These are phyloP conservation scores for Cyamopsis tetragonoloba DNA, from an alignment of 306 rosid species.

Conservation along the genomic window DNA sequence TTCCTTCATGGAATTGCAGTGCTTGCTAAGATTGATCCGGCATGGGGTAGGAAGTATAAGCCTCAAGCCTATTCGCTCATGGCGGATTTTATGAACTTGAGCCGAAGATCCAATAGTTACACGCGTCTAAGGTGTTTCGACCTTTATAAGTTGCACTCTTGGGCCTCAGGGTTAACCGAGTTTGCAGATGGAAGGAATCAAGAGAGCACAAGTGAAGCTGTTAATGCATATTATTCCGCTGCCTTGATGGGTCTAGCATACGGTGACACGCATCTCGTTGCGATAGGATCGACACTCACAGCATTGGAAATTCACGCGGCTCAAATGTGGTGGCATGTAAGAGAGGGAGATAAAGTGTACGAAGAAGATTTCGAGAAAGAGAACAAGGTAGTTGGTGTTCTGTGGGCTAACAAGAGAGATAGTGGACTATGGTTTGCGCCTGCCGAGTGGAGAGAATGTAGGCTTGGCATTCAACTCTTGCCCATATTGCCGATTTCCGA, in stretches of 20 bases:
- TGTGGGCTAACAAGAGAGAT: conserved; percentile 84
- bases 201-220: conserved; percentile 84
- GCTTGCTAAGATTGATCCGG: conserved; percentile 76
- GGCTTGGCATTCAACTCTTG: conserved; percentile 75
- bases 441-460: conserved; percentile 70
- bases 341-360: conserved; percentile 41
- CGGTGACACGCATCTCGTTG: conserved; percentile 69
- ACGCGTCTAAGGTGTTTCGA: conserved; percentile 74
- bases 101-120: conserved; percentile 38
- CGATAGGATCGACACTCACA: conserved; percentile 57
- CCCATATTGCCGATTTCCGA: conserved; percentile 52
- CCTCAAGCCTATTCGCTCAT: conserved; percentile 65
- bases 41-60: conserved; percentile 69
- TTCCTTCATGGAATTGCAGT: conserved; percentile 80
- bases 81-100: conserved; percentile 61
- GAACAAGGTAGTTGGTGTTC: conserved; percentile 72
- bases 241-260: conserved; percentile 81
- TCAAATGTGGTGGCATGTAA: conserved; percentile 88
- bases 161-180: conserved; percentile 77
- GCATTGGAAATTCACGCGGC: conserved; percentile 72
- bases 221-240: conserved; percentile 81
- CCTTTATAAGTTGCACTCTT: conserved; percentile 65
- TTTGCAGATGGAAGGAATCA: conserved; percentile 72
- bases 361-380: conserved; percentile 47
- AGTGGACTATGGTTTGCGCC: conserved; percentile 84